Base-by-base conservation (phyloP, 495 filamentous ascomycete species). In the Tuber magnatum region DNA sequence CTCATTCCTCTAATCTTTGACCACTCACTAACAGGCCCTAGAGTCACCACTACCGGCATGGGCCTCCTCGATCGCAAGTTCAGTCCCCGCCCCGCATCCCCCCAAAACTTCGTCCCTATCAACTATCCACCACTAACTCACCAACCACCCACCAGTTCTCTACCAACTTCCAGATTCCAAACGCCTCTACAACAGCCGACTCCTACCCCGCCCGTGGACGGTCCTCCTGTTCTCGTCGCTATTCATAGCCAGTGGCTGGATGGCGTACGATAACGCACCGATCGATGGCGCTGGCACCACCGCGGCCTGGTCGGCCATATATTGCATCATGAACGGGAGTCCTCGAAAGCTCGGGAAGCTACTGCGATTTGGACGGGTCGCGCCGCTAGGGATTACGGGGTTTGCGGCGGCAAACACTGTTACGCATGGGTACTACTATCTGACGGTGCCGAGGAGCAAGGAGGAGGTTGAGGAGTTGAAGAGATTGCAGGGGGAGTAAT, bases 261-360 rank as follows among this genome's bases (percentile, higher is more conserved):
- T 80, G 78, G 91, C 90, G 84, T 98, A 97, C 84, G 87, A 94
- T 68, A 94, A 93, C 82, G 82, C 97, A 14, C 90, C 91, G 82
- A 90, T 89, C 72, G 95, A 97, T 79, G 89, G 88, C 71, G 94
- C 93, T 0, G 95, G 94, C 42, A 87, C 94, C 71, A 92, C 89
- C 20, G 93, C 92, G 28, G 93, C 94, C 5, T 97, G 92, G 89
- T 93, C 91, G 56, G 92, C 90, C 6, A 84, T 97, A 35, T 99
- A 98, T 83, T 85, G 94, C 24, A 84, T 97, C 48, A 16, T 86
- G 94, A 68, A 94, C 93, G 38, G 83, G 87, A 75, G 88, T 92
- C 73, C 87, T 91, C 75, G 87, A 87, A 74, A 89, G 88, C 74
- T 86, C 84, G 72, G 75, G 71, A 75, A 72, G 56, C 39, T 81